phyloP scores from a whole-genome alignment of 352 stramenopile genomes.

The Phytopythium boreale region DNA sequence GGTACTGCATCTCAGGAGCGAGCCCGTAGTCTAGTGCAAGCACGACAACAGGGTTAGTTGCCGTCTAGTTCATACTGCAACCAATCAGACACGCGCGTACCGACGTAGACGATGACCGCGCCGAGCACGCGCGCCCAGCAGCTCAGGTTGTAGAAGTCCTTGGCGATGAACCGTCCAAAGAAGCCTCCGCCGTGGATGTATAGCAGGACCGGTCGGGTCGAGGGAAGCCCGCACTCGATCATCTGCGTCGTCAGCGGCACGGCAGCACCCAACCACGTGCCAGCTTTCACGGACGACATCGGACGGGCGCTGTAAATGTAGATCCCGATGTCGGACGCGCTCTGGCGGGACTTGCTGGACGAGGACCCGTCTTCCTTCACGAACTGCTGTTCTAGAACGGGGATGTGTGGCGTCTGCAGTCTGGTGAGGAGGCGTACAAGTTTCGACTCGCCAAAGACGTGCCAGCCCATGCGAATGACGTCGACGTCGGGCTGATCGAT shows the following conservation, averaged over 20 bases:
- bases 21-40: constrained; percentile 67
- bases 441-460: constrained; percentile 78
- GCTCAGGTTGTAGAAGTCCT: constrained; percentile 77
- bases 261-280: constrained; percentile 65
- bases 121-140: constrained; percentile 65
- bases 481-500: constrained; percentile 84
- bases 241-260: constrained; percentile 55
- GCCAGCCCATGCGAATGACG: constrained; percentile 83
- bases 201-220: constrained; percentile 64
- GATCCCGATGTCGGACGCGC: constrained; percentile 62
- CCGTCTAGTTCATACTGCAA: not conserved
- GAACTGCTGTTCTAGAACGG: constrained; percentile 67
- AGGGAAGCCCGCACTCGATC: constrained; percentile 68
- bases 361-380: constrained; percentile 41
- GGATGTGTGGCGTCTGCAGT: constrained; percentile 58
- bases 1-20: constrained; percentile 81
- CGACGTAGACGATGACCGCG: constrained; percentile 86
- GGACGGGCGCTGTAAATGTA: constrained; percentile 68
- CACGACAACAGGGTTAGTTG: constrained; percentile 9
- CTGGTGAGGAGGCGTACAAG: constrained; percentile 65
- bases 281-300: constrained; percentile 52
- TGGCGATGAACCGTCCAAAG: constrained; percentile 86
- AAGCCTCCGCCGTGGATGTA: constrained; percentile 89
- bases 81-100: constrained; percentile 27
- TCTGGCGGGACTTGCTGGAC: constrained; percentile 27